Evolutionary conservation across 1,139 yeast genomes (phyloP).

Genomic region (Pichia sp.): DNA sequence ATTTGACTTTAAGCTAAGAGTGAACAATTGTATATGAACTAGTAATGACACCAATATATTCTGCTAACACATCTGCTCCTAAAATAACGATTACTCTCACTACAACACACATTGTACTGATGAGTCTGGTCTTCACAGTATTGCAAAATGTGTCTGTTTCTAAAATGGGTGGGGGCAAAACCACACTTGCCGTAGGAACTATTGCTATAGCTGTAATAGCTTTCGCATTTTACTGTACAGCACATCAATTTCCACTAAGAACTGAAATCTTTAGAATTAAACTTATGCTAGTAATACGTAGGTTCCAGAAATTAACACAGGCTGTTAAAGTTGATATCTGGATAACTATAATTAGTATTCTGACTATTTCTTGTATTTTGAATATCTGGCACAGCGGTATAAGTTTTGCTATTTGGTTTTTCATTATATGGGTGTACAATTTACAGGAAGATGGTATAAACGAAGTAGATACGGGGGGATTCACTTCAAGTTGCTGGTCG

Average conservation of each 20-base stretch:
- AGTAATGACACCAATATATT: background rate
- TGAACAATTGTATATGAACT: no score
- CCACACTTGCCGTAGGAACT: background rate
- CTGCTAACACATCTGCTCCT: background rate
- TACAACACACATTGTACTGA: slow-evolving; percentile 1
- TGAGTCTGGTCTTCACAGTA: slow-evolving; percentile 3
- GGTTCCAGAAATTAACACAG: background rate
- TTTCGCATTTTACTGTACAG: background rate
- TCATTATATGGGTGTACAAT: slow-evolving; percentile 13
- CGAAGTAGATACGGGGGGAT: background rate
- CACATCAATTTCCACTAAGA: background rate
- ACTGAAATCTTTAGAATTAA: slow-evolving; percentile 1
- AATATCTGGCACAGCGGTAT: slow-evolving; percentile 9
- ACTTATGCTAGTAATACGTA: background rate
- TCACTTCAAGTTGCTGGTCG: background rate
- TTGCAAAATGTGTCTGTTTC: slow-evolving; percentile 5
- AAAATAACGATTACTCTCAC: background rate
- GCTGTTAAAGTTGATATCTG: slow-evolving; percentile 9
- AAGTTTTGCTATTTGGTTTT: slow-evolving; percentile 10
- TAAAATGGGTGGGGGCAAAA: background rate
- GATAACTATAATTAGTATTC: slow-evolving; percentile 4
- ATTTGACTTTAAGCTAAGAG: no score
- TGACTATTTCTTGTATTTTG: slow-evolving; percentile 11
- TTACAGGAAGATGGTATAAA: slow-evolving; percentile 1
- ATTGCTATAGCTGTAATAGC: background rate